Evolutionary conservation across 371 early-diverging fungal genomes (phyloP).

Genomic region (Mortierella sp.): DNA sequence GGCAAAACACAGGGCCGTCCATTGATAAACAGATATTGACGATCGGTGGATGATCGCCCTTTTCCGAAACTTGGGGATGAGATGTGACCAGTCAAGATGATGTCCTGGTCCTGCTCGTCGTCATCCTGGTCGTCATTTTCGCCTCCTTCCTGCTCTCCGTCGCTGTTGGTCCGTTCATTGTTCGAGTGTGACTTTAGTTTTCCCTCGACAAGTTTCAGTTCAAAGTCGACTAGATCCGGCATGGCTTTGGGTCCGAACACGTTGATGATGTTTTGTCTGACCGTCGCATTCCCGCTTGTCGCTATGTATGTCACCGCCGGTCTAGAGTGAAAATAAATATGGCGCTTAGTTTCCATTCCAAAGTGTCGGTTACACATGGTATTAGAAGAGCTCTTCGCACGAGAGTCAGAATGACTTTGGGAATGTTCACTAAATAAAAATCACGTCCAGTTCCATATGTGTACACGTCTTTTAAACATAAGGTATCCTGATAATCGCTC

Average conservation of each 20-base stretch:
- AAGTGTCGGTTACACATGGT: neutral
- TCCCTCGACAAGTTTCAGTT: slow-evolving; percentile 56
- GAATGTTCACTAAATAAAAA: too few relatives aligned
- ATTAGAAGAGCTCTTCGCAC: too few relatives aligned
- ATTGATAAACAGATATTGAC: slow-evolving; percentile 92
- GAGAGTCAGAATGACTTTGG: too few relatives aligned
- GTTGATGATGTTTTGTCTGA: slow-evolving; percentile 80
- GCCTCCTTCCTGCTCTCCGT: slow-evolving; percentile 1
- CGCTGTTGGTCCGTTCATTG: neutral
- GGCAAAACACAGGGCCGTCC: slow-evolving; percentile 90
- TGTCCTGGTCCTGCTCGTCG: slow-evolving; percentile 15
- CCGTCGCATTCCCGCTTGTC: slow-evolving; percentile 70
- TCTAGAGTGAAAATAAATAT: slow-evolving; percentile 11
- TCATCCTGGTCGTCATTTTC: slow-evolving; percentile 9
- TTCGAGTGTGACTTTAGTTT: neutral
- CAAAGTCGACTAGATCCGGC: slow-evolving; percentile 68
- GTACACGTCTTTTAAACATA: too few relatives aligned
- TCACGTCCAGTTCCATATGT: too few relatives aligned
- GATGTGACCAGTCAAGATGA: slow-evolving; percentile 68
- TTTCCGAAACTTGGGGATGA: slow-evolving; percentile 76
- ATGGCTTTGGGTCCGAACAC: slow-evolving; percentile 80
- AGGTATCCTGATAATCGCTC: too few relatives aligned
- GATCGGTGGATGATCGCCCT: slow-evolving; percentile 83
- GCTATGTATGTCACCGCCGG: slow-evolving; percentile 57
- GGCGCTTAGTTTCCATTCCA: neutral